Evolutionary conservation across 23 red algal genomes (phyloP).

Genomic region (Chondrus crispus): DNA sequence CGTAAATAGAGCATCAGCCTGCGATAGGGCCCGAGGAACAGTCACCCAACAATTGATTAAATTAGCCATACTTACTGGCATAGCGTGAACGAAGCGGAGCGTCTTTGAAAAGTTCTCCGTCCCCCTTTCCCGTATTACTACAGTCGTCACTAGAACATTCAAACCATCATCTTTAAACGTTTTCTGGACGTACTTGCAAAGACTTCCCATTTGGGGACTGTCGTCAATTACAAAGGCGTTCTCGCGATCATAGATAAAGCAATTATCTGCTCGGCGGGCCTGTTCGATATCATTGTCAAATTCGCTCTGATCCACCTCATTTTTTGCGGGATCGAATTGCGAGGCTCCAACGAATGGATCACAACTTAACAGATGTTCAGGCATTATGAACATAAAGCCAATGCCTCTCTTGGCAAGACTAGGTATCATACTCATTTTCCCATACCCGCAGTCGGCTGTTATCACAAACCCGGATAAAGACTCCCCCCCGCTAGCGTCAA

Average conservation of each 20-base stretch:
- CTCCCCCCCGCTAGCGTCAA: background rate
- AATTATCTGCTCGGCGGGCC: background rate
- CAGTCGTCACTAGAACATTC: no score
- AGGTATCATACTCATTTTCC: background rate
- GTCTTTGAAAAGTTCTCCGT: no score
- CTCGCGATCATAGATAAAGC: background rate
- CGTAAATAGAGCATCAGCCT: background rate
- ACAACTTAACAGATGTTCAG: background rate
- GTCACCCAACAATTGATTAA: background rate
- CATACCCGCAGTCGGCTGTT: background rate
- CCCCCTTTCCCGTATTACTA: no score
- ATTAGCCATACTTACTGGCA: no score
- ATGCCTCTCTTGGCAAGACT: background rate
- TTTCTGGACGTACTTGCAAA: no score
- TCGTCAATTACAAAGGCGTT: background rate
- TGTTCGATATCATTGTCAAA: background rate
- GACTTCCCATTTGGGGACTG: background rate
- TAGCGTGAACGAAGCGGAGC: no score
- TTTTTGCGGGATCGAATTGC: background rate
- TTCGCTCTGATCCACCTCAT: background rate
- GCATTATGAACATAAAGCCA: background rate
- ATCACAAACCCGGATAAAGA: background rate
- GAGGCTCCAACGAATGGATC: background rate
- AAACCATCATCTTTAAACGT: no score
- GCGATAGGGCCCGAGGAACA: background rate